Base-by-base conservation (phyloP, 805 yeast genomes). In the Metschnikowia rubicola region DNA sequence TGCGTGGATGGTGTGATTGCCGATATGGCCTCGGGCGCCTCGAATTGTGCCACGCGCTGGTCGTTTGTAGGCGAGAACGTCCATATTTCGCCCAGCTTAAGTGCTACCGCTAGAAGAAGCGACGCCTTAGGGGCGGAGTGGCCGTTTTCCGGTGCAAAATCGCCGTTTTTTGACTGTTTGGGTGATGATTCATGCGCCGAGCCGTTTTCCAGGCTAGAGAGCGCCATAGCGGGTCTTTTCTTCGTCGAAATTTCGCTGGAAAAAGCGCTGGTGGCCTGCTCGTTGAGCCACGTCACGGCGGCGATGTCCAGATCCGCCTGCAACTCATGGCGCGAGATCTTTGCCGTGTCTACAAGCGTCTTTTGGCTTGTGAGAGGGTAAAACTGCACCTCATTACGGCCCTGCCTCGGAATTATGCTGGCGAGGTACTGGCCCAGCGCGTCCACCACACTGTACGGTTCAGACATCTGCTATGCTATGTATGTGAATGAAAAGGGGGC, bases 301-400 rank as follows among this genome's bases (percentile, higher is more conserved):
- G 61, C 50, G 17, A 78, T 62, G 30, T 56, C 58, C 46, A 73
- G 74, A 35, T 69, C 73, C 2, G 70, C 54, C 30, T 67, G 71
- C 34, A 78, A 64, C 54, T 74, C 80, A 45, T 72, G 65, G 30
- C 63, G 62, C 6, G 63, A 59, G 29, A 62, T 54, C 39, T 64
- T 50, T 8, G 64, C 43, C 19, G 52, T 54, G 8, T 52, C 47
- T 29, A 56, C 47, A 15, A 51, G 47, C 34, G 50, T 29, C n/a
- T 57, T 55, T 5, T 50, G 48, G 35, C 46, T 33, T 13, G 31
- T 9, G 26, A 53, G 43, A 10, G 56, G 71, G 55, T 53, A 72
- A 46, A 78, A 66, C 54, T 68, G 77, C 15, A 78, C 66, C 59
- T 78, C 80, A 43, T 67, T 73, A 46, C 75, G 63, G 34, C 78